A percentile compares a stretch with the other conserved stretches of the same genome.
phyloP scores from a whole-genome alignment of 2,329 filamentous ascomycete genomes.

The Lomentospora prolificans region DNA sequence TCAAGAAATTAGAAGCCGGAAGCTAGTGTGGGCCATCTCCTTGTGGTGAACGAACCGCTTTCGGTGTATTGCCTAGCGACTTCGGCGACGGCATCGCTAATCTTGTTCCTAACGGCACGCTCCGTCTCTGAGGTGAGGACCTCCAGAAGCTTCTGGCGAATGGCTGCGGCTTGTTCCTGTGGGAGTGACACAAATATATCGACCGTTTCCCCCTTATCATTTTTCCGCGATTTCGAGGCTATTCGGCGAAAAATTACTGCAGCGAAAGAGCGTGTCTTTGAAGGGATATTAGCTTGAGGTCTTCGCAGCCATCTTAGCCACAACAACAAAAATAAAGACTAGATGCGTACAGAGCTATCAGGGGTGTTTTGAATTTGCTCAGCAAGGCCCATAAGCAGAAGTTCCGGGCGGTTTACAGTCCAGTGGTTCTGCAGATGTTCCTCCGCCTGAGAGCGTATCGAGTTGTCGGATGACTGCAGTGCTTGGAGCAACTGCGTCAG shows the following conservation, averaged over 20 bases:
- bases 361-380: slow-evolving; percentile 80
- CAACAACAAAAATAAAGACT: background rate
- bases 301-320: background rate
- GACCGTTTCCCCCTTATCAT: slow-evolving; percentile 56
- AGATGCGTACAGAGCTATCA: slow-evolving; percentile 52
- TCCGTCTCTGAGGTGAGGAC: slow-evolving; percentile 64
- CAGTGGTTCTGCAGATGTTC: slow-evolving; percentile 86
- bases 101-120: slow-evolving; percentile 77
- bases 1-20: no score
- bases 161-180: slow-evolving; percentile 62
- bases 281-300: slow-evolving; percentile 1
- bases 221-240: slow-evolving; percentile 78
- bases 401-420: slow-evolving; percentile 70
- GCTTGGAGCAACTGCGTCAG: slow-evolving; percentile 79
- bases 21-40: no score
- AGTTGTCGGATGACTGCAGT: slow-evolving; percentile 84
- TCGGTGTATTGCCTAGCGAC: slow-evolving; percentile 91
- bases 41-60: slow-evolving; percentile 61
- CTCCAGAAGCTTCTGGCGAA: slow-evolving; percentile 75
- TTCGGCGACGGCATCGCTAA: slow-evolving; percentile 95
- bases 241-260: slow-evolving; percentile 93
- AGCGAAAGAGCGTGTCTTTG: slow-evolving; percentile 77
- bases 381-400: slow-evolving; percentile 85
- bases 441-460: slow-evolving; percentile 74
- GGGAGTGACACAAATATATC: slow-evolving; percentile 80